Evolutionary conservation across 306 rosid genomes (phyloP), one percentile per base, ranked within the genome.

Genomic region (Erythrophleum fordii): DNA sequence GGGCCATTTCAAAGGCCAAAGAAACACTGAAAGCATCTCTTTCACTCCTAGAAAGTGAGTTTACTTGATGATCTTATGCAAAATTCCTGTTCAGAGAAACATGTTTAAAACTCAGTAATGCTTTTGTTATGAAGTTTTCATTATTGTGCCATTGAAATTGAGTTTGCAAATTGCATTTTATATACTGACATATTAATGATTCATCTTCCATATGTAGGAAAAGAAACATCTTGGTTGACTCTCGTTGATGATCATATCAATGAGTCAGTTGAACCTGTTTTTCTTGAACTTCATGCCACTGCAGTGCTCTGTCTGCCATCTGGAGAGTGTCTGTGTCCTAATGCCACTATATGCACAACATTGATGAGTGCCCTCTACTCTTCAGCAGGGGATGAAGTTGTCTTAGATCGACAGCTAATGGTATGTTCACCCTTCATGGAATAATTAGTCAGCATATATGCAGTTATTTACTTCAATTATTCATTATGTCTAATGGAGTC

Each of bases 241-340:
- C 77, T 76, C 5, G 48, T 68, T 23, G 87, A 88, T 64, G 51
- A 45, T 45, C 49, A 81, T 59, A 64, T 69, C 37, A 83, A 77
- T 69, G 91, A 86, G 78, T 83, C 89, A 18, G 79, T 52, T 76
- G 97, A 88, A 74, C 87, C 92, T 76, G 82, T 89, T 70, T 92
- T 87, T 83, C 88, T 94, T 74, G 97, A 94, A 87, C 88, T 92
- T 92, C 93, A 88, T 79, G 97, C 97, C 82, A 88, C 90, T 72
- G 90, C 94, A 59, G 88, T 89, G 97, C 94, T 94, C 69, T 94
- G 98, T 85, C 82, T 88, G 76, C 94, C 94, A 68, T 91, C 98
- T 82, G 98, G 97, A 78, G 97, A 94, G 83, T 89, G 97, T 85
- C 71, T 94, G 83, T 81, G 83, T 74, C 97, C 97, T 34, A 96